Percentiles rank a stretch among this genome's conserved stretches.
phyloP scores from a whole-genome alignment of 208 protist species.

The Angomonas ambiguus region DNA sequence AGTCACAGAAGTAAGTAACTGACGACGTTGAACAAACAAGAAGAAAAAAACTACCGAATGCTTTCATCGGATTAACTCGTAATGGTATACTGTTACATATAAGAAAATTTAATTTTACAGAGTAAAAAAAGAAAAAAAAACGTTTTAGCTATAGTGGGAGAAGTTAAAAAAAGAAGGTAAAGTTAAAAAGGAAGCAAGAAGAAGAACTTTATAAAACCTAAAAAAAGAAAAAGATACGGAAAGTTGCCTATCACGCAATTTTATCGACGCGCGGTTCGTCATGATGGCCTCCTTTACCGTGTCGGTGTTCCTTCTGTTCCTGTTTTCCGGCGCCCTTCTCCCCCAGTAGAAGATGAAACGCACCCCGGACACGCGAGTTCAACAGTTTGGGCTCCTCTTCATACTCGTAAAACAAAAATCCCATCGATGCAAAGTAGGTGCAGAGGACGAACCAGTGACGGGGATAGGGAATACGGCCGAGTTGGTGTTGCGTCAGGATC shows the following conservation, averaged over 20 bases:
- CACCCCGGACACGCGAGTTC: constrained; percentile 43
- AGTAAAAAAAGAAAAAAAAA: constrained; percentile 1
- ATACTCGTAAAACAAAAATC: constrained; percentile 75
- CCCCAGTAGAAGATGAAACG: constrained; percentile 47
- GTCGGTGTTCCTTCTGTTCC: not conserved
- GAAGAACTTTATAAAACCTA: constrained; percentile 1
- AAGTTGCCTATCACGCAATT: constrained; percentile 8
- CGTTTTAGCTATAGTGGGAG: not conserved
- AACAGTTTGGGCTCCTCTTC: constrained; percentile 68
- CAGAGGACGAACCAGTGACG: constrained; percentile 59
- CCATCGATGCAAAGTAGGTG: constrained; percentile 69
- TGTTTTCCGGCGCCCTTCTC: constrained; percentile 21
- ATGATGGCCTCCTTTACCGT: not conserved
- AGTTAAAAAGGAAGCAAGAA: constrained; percentile 10
- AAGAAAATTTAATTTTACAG: not conserved
- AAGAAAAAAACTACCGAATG: too few relatives aligned
- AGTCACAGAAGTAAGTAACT: too few relatives aligned
- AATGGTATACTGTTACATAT: not conserved
- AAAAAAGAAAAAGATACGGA: constrained; percentile 6
- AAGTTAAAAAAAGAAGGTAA: not conserved
- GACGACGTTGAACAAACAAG: too few relatives aligned
- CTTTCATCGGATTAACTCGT: not conserved
- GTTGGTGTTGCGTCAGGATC: constrained; percentile 64
- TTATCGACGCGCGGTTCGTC: not conserved
- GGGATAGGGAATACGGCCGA: constrained; percentile 70